Conservation (phyloP, 164 flowering plant genomes). For the Warburgia ugandensis region DNA sequence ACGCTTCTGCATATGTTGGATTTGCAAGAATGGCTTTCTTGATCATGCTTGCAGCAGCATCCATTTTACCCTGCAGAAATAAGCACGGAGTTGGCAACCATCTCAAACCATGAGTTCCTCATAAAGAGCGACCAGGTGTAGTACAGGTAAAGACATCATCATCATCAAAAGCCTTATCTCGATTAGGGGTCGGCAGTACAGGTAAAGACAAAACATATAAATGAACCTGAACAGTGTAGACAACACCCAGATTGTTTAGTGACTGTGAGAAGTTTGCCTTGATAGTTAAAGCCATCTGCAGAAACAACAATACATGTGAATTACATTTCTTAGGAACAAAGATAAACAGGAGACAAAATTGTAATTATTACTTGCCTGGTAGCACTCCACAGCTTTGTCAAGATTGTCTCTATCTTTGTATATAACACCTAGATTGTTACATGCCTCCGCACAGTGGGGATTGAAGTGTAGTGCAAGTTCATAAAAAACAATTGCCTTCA, state of each 20-base stretch:
- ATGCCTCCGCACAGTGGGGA: slow-evolving; percentile 98
- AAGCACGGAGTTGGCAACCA: slow-evolving; percentile 5
- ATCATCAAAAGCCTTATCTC: no score
- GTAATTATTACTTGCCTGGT: slow-evolving; percentile 55
- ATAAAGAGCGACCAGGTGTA: no score
- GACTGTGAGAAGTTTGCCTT: slow-evolving; percentile 98
- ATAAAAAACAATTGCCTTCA: slow-evolving; percentile 94
- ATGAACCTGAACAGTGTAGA: slow-evolving; percentile 95
- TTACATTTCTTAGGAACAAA: no score
- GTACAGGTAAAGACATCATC: no score
- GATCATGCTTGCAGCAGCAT: slow-evolving; percentile 97
- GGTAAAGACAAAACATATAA: no score
- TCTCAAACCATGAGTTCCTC: background rate
- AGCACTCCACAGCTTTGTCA: slow-evolving; percentile 98
- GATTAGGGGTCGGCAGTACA: no score
- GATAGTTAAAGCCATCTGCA: slow-evolving; percentile 87
- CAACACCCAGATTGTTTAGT: slow-evolving; percentile 96
- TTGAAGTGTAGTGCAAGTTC: slow-evolving; percentile 97
- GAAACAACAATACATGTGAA: no score
- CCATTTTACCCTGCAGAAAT: slow-evolving; percentile 85
- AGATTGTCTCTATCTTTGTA: slow-evolving; percentile 98
- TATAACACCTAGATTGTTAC: slow-evolving; percentile 96
- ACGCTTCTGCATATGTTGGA: slow-evolving; percentile 98
- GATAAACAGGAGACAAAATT: no score
- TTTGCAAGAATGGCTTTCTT: slow-evolving; percentile 96